Conservation (phyloP, 768 basidiomycete species). For the Coprinopsis sp. region DNA sequence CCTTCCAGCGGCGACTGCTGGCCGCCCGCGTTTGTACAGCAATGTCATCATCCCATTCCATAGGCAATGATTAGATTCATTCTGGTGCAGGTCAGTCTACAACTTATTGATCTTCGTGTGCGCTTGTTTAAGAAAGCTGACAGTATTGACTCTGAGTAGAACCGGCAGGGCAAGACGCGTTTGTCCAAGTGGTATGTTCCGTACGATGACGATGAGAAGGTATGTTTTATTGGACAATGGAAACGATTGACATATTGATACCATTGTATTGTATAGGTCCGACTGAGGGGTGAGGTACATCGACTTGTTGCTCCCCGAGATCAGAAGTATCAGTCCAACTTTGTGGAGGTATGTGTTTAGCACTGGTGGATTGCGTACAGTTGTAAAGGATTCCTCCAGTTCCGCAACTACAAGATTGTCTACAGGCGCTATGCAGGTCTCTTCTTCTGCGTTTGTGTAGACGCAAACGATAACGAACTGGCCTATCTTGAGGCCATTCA, state of each 20-base stretch:
- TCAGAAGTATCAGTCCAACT: conserved; percentile 99
- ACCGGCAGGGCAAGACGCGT: conserved; percentile 96
- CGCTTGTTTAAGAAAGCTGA: conserved; percentile 4
- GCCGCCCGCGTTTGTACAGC: no score
- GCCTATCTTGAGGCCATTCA: conserved; percentile 98
- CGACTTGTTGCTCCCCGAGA: conserved; percentile 93
- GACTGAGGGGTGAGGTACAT: conserved; percentile 94
- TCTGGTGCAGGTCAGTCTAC: conserved; percentile 74
- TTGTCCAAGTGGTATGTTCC: conserved; percentile 99
- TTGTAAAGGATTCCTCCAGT: conserved; percentile 43
- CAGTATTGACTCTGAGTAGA: conserved; percentile 56
- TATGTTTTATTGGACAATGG: conserved; percentile 22
- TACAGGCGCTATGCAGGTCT: conserved; percentile 96
- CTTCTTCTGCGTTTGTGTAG: conserved; percentile 97
- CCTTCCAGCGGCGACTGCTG: no score
- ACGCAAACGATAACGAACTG: conserved; percentile 97
- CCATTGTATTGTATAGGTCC: conserved; percentile 51
- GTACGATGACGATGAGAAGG: conserved; percentile 99
- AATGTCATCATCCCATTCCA: no score
- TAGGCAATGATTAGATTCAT: conserved; percentile 93
- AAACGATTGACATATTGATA: neutral
- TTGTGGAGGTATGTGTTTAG: conserved; percentile 76
- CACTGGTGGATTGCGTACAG: neutral
- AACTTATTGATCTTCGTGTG: neutral
- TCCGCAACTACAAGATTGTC: conserved; percentile 96